phyloP scores from a whole-genome alignment of 75 land plant species.

The Chamaecyparis obtusa region DNA sequence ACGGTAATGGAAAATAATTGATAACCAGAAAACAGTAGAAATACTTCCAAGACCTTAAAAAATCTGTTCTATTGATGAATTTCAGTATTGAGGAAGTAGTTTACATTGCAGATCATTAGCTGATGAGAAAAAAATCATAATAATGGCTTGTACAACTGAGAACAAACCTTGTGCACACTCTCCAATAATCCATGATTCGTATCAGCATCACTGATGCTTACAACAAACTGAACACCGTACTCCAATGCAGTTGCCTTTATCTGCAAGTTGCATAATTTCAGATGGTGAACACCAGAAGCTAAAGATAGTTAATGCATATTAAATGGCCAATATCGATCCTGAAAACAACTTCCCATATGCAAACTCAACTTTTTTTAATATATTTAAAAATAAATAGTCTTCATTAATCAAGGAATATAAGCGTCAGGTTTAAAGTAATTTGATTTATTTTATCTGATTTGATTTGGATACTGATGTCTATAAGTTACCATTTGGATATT shows the following conservation, averaged over 20 bases:
- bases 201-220: neutral
- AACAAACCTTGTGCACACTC: neutral
- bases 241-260: neutral
- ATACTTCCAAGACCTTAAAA: neutral
- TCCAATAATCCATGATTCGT: neutral
- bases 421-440: too few species aligned
- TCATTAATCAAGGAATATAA: neutral
- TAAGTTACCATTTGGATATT: too few species aligned
- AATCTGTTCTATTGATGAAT: neutral
- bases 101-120: neutral
- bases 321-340: neutral
- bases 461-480: too few species aligned
- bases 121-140: neutral
- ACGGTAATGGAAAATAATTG: neutral
- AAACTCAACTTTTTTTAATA: neutral
- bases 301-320: neutral
- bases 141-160: neutral
- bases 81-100: too few species aligned
- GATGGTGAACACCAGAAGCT: neutral
- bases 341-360: neutral
- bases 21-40: neutral
- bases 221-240: neutral
- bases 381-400: neutral
- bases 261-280: neutral
- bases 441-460: too few species aligned